These are phyloP conservation scores for Ceratocystis albifundus DNA, from an alignment of 2,329 filamentous ascomycete genomes.

Conservation along the genomic window DNA sequence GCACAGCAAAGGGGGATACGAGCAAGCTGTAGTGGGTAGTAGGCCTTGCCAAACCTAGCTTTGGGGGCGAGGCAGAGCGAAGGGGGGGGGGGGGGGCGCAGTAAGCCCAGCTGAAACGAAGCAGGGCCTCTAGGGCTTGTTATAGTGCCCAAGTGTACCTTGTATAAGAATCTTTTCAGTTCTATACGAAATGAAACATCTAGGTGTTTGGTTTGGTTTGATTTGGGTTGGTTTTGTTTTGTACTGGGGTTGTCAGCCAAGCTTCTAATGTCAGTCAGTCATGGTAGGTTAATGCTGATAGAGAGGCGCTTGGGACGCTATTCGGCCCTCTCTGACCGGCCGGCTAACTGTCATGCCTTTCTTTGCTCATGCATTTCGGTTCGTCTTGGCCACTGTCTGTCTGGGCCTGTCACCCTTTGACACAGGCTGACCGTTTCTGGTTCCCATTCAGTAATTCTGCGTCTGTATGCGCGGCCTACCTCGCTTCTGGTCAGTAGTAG, in stretches of 20 bases:
- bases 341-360: too few species aligned
- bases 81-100: not conserved
- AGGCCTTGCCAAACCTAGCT: not conserved
- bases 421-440: not conserved
- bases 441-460: not conserved
- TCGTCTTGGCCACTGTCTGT: too few species aligned
- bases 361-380: not conserved
- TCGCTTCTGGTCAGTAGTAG: not conserved
- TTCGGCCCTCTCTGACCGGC: too few species aligned
- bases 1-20: not conserved
- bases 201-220: not conserved
- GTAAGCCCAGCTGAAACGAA: constrained; percentile 2
- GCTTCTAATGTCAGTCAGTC: too few species aligned
- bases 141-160: not conserved
- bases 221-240: not conserved
- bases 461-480: not conserved
- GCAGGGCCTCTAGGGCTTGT: not conserved
- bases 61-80: not conserved
- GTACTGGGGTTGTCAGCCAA: too few species aligned
- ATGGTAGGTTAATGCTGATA: too few species aligned
- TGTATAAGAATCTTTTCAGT: not conserved
- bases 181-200: not conserved
- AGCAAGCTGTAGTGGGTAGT: not conserved
- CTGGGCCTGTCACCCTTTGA: not conserved
- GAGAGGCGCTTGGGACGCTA: too few species aligned